These are phyloP conservation scores for Claviceps sp. DNA, from an alignment of 2,329 filamentous ascomycete genomes.

Conservation along the genomic window DNA sequence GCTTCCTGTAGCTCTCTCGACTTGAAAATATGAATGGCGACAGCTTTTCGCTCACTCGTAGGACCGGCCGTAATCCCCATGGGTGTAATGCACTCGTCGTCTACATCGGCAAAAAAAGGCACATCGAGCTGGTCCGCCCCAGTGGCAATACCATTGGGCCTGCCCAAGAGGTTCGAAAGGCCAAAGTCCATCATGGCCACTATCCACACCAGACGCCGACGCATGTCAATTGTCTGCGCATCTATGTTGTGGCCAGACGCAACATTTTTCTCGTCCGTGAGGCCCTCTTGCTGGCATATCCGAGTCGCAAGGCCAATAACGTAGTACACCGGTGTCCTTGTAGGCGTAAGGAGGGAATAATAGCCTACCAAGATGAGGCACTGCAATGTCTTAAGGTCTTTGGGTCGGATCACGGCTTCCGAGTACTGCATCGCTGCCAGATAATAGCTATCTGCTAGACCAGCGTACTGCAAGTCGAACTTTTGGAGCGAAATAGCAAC, in stretches of 20 bases:
- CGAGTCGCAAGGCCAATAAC: slow-evolving; percentile 78
- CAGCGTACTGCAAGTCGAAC: slow-evolving; percentile 78
- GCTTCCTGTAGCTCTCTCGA: slow-evolving; percentile 83
- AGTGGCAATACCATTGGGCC: slow-evolving; percentile 75
- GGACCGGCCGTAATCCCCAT: slow-evolving; percentile 61
- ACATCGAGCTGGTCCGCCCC: slow-evolving; percentile 75
- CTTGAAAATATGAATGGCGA: slow-evolving; percentile 85
- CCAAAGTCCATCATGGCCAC: slow-evolving; percentile 81
- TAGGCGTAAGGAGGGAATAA: slow-evolving; percentile 86
- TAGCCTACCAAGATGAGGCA: slow-evolving; percentile 78
- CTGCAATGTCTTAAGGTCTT: slow-evolving; percentile 81
- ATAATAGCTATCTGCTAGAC: slow-evolving; percentile 89
- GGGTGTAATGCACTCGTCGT: slow-evolving; percentile 71
- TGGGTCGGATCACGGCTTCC: slow-evolving; percentile 71
- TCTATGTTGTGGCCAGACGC: slow-evolving; percentile 49
- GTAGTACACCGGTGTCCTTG: slow-evolving; percentile 84
- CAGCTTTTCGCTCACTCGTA: slow-evolving; percentile 68
- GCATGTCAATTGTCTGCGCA: slow-evolving; percentile 73
- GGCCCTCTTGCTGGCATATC: slow-evolving; percentile 76
- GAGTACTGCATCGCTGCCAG: slow-evolving; percentile 76
- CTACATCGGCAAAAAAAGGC: slow-evolving; percentile 66
- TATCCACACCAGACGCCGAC: slow-evolving; percentile 77
- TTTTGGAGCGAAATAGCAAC: slow-evolving; percentile 93
- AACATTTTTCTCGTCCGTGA: slow-evolving; percentile 83
- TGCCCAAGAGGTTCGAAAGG: slow-evolving; percentile 74